Conservation (phyloP, 2,329 filamentous ascomycete species). For the Colletotrichum falcatum region DNA sequence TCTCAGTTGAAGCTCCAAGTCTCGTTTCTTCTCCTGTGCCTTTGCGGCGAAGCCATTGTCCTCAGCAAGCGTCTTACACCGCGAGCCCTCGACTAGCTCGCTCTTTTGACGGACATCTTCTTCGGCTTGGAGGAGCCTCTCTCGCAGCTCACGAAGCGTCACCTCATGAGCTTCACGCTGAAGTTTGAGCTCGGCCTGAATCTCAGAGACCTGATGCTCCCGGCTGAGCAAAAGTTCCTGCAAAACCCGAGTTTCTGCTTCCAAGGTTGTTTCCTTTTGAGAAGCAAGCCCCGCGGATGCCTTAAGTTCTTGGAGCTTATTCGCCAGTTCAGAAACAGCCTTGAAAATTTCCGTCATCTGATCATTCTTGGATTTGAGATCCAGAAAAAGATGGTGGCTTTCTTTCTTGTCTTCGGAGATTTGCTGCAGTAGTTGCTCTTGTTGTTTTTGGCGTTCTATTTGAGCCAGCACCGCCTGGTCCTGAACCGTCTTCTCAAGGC, state of each 20-base stretch:
- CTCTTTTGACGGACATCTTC: conserved; percentile 2
- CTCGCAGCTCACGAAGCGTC: conserved; percentile 21
- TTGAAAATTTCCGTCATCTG: neutral
- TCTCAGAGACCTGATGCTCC: neutral
- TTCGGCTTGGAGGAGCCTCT: conserved; percentile 9
- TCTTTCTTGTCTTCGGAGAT: conserved; percentile 34
- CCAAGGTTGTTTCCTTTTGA: neutral
- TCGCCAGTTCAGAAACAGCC: conserved; percentile 3
- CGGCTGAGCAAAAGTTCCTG: neutral
- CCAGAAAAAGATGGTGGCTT: conserved; percentile 22
- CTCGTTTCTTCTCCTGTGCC: neutral
- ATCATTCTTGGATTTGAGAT: conserved; percentile 8
- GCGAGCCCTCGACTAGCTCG: neutral
- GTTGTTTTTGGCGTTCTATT: conserved; percentile 6
- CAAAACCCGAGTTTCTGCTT: neutral
- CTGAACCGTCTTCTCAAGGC: conserved; percentile 16
- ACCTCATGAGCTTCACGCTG: conserved; percentile 7
- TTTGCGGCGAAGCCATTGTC: neutral
- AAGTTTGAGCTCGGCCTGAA: neutral
- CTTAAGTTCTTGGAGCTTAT: neutral
- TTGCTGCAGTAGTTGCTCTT: conserved; percentile 8
- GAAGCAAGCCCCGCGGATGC: neutral
- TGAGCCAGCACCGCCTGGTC: neutral
- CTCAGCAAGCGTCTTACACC: neutral
- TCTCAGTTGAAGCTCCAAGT: neutral